A percentile compares a stretch with the other conserved stretches of the same genome.
phyloP scores from a whole-genome alignment of 768 basidiomycete species.

The Clitopilus passeckerianus region DNA sequence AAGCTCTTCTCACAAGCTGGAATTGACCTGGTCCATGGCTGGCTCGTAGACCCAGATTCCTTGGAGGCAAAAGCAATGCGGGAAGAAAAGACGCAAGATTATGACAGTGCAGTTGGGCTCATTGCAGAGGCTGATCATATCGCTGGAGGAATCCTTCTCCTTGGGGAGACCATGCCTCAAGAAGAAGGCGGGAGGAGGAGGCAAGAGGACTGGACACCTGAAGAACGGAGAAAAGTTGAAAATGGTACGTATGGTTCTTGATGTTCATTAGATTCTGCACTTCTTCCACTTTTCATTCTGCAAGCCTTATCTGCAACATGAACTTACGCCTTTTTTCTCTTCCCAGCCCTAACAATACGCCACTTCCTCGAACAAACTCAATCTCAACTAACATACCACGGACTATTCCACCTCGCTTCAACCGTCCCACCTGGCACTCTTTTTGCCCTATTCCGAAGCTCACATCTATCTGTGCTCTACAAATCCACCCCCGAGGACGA shows the following conservation, averaged over 20 bases:
- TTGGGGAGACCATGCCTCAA: conserved; percentile 23
- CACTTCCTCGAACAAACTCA: conserved; percentile 65
- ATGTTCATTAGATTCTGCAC: not conserved
- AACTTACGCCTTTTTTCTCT: not conserved
- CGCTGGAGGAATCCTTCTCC: conserved; percentile 56
- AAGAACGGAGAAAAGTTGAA: conserved; percentile 59
- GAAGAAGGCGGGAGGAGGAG: conserved; percentile 12
- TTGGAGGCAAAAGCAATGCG: conserved; percentile 50
- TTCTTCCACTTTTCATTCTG: not conserved
- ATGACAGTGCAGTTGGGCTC: conserved; percentile 67
- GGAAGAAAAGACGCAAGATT: conserved; percentile 47
- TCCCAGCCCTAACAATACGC: conserved; percentile 59
- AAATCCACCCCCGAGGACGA: conserved; percentile 30
- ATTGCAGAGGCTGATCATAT: conserved; percentile 80
- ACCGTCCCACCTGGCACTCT: conserved; percentile 46
- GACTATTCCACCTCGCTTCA: conserved; percentile 74
- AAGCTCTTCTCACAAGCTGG: conserved; percentile 81
- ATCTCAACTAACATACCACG: conserved; percentile 86
- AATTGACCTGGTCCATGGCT: conserved; percentile 83
- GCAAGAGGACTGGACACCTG: conserved; percentile 34
- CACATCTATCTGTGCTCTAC: conserved; percentile 86
- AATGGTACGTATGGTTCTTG: conserved; percentile 46
- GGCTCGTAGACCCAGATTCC: conserved; percentile 73
- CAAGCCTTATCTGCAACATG: not conserved
- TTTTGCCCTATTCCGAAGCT: conserved; percentile 90